Base-by-base conservation (phyloP, 2,329 filamentous ascomycete species). In the Fusarium cicatricum region DNA sequence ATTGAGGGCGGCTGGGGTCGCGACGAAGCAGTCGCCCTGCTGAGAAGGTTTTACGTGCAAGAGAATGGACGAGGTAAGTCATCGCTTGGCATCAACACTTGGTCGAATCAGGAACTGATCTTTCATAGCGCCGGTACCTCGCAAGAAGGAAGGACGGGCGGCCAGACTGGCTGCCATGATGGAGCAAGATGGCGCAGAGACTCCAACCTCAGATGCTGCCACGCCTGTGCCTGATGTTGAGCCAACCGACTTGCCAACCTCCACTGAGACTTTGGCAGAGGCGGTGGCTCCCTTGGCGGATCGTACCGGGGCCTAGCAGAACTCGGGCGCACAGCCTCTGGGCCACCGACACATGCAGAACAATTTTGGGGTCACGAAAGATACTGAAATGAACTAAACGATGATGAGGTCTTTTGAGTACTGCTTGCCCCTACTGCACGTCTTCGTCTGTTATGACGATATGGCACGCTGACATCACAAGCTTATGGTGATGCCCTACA, bases 41-140 rank as follows among this genome's bases (percentile, higher is more conserved):
- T 99, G 64, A 85, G 96, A 61, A 88, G 94, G 55, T 99, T 99
- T 75, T 99, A 99, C 74, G 91, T 99, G 28, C 95, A 99, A 76
- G 93, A 99, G 76, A 99, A 99, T 75, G 92, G 91, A 62, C 90
- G 95, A 81, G 91, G 90, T 91, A 78, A 67, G 80, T 70, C 9
- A 34, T 12, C 10, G 3, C 14, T 2, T 37, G n/a, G 12, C 15
- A 7, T 4, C 6, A 1, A 11, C 6, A 3, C 2, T 14, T 8
- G 1, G 10, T 10, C n/a, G 12, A 16, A 10, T 29, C 17, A n/a
- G 11, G 11, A 31, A 16, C 52, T 63, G 36, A 69, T 40, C 34
- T 16, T 5, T 66, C 46, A 4, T 32, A 81, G 80, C 81, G 11
- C 81, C 81, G 5, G 77, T 82, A 11, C 81, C 81, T 26, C 76